A percentile compares a stretch with the other conserved stretches of the same genome.
Conservation (phyloP, 225 moss, liverwort and hornwort species). For the Straminergon stramineum region DNA sequence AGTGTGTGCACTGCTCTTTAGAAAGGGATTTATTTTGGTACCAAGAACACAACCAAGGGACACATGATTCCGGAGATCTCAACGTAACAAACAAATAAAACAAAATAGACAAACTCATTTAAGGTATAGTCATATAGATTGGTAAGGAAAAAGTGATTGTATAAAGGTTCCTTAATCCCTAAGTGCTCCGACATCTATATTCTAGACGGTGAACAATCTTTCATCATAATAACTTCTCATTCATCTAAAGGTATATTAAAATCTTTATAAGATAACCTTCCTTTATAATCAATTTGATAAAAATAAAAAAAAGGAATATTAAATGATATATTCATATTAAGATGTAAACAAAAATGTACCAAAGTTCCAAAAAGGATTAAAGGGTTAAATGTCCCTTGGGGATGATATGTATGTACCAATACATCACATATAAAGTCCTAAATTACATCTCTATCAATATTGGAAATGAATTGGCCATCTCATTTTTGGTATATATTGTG, state of each 20-base stretch:
- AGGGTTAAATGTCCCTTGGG: background rate
- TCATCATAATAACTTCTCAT: background rate
- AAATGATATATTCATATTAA: background rate
- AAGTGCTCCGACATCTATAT: too few species aligned
- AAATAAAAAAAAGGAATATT: too few species aligned
- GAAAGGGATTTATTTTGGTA: rapidly evolving
- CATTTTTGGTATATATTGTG: background rate
- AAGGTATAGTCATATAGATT: too few species aligned
- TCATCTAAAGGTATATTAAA: background rate
- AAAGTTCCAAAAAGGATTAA: background rate
- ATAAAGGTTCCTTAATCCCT: too few species aligned
- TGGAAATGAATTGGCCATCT: background rate
- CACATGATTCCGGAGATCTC: rapidly evolving
- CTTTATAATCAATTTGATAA: background rate
- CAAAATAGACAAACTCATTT: too few species aligned
- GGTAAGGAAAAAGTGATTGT: too few species aligned
- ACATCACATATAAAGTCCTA: background rate
- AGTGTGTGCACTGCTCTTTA: too few species aligned
- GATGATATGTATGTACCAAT: rapidly evolving
- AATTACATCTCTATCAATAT: background rate
- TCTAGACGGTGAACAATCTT: background rate
- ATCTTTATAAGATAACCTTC: background rate
- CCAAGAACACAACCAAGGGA: too few species aligned
- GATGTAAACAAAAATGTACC: background rate
- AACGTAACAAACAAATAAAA: too few species aligned